phyloP scores from a whole-genome alignment of 805 yeast genomes.

The Saccharomycopsis malanga region DNA sequence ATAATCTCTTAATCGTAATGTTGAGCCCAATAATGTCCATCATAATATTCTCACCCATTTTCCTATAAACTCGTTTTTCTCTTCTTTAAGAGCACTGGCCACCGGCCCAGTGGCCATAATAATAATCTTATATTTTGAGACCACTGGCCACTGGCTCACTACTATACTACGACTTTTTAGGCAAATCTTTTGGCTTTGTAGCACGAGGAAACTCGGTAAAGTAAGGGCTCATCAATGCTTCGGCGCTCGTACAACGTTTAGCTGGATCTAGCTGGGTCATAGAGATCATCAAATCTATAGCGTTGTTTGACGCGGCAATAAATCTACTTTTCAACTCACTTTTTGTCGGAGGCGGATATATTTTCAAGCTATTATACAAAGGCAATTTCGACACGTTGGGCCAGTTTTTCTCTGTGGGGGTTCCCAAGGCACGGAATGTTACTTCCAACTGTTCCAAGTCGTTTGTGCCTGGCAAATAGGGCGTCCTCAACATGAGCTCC shows the following conservation, averaged over 20 bases:
- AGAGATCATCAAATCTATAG: conserved; percentile 65
- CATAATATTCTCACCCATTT: too few species aligned
- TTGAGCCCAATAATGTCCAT: too few species aligned
- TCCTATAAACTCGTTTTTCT: too few species aligned
- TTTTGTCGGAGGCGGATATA: conserved; percentile 78
- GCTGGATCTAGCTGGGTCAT: conserved; percentile 75
- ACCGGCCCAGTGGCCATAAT: too few species aligned
- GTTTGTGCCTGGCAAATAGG: conserved; percentile 88
- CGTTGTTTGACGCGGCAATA: conserved; percentile 83
- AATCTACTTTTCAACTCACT: conserved; percentile 76
- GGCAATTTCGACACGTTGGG: conserved; percentile 81
- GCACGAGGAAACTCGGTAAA: conserved; percentile 72
- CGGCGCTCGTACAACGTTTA: conserved; percentile 57
- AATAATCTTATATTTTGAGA: too few species aligned
- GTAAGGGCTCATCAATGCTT: conserved; percentile 58
- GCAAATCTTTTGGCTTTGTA: conserved; percentile 58
- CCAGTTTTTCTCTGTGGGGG: conserved; percentile 91
- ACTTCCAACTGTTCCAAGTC: conserved; percentile 86
- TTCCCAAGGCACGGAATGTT: conserved; percentile 93
- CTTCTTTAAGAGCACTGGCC: too few species aligned
- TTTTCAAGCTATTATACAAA: conserved; percentile 60
- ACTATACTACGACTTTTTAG: too few species aligned
- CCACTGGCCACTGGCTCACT: too few species aligned
- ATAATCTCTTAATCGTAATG: too few species aligned
- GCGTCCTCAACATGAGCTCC: conserved; percentile 89